phyloP scores from a whole-genome alignment of 2,329 filamentous ascomycete species.

The Diaporthe humulicola region DNA sequence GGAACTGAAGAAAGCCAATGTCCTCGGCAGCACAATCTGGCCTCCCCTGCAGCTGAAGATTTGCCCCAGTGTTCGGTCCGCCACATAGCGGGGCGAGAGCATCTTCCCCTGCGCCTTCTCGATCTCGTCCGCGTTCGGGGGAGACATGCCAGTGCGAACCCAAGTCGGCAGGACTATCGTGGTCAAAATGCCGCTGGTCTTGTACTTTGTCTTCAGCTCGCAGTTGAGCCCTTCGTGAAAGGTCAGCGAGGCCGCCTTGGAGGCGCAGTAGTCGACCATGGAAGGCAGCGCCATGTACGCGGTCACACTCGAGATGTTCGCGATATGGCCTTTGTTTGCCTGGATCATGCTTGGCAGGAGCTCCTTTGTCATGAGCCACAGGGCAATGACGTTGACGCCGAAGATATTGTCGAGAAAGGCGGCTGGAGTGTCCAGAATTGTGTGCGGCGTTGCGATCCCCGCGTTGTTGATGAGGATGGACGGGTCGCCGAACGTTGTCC shows the following conservation, averaged over 20 bases:
- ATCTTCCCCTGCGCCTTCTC: slow-evolving; percentile 46
- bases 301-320: slow-evolving; percentile 69
- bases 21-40: slow-evolving; percentile 59
- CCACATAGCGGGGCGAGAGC: slow-evolving; percentile 56
- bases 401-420: background rate
- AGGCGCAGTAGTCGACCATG: slow-evolving; percentile 69
- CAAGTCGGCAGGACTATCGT: slow-evolving; percentile 61
- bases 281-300: slow-evolving; percentile 64
- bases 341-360: slow-evolving; percentile 57
- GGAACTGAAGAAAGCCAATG: slow-evolving; percentile 43
- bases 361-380: background rate
- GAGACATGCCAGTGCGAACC: slow-evolving; percentile 61
- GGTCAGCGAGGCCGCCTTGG: slow-evolving; percentile 67
- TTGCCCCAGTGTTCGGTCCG: slow-evolving; percentile 62
- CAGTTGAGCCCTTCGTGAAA: slow-evolving; percentile 68
- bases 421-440: slow-evolving; percentile 58
- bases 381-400: background rate
- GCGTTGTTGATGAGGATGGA: slow-evolving; percentile 73
- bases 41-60: slow-evolving; percentile 62
- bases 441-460: slow-evolving; percentile 67
- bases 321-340: slow-evolving; percentile 71
- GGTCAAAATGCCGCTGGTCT: slow-evolving; percentile 65
- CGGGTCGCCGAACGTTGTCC: slow-evolving; percentile 54
- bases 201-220: slow-evolving; percentile 63
- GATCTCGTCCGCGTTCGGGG: slow-evolving; percentile 48